Evolutionary conservation across 495 filamentous ascomycete species (phyloP).

Genomic region (Evernia prunastri): DNA sequence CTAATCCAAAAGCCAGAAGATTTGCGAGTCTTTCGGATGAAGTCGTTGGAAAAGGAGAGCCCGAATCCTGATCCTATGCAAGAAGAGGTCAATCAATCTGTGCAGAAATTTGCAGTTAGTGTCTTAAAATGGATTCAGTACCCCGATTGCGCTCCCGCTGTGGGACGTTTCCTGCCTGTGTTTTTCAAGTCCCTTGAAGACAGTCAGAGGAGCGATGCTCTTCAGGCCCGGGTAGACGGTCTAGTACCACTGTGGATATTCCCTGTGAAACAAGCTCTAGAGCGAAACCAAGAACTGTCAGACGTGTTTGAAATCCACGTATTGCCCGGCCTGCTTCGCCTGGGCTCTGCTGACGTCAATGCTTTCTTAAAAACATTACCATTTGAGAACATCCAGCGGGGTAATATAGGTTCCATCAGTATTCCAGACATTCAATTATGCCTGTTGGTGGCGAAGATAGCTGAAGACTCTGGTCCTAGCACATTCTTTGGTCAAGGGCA

Average conservation of each 20-base stretch:
- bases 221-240: background rate
- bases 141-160: constrained; percentile 55
- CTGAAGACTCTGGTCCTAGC: constrained; percentile 31
- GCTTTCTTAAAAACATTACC: constrained; percentile 46
- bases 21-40: background rate
- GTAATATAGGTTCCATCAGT: constrained; percentile 38
- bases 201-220: background rate
- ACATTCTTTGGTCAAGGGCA: background rate
- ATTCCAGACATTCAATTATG: constrained; percentile 47
- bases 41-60: background rate
- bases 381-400: constrained; percentile 33
- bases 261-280: constrained; percentile 33
- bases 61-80: background rate
- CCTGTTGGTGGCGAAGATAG: constrained; percentile 55
- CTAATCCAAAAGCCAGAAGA: background rate
- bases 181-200: constrained; percentile 40
- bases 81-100: background rate
- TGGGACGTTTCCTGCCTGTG: constrained; percentile 57
- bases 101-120: constrained; percentile 35
- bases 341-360: constrained; percentile 47
- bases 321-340: constrained; percentile 63
- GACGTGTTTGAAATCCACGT: constrained; percentile 65
- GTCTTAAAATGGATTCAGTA: constrained; percentile 57
- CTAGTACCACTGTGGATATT: constrained; percentile 18
- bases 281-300: constrained; percentile 47